These are phyloP conservation scores for Rhizophagus clarus DNA, from an alignment of 192 early-diverging fungal genomes.

Conservation along the genomic window DNA sequence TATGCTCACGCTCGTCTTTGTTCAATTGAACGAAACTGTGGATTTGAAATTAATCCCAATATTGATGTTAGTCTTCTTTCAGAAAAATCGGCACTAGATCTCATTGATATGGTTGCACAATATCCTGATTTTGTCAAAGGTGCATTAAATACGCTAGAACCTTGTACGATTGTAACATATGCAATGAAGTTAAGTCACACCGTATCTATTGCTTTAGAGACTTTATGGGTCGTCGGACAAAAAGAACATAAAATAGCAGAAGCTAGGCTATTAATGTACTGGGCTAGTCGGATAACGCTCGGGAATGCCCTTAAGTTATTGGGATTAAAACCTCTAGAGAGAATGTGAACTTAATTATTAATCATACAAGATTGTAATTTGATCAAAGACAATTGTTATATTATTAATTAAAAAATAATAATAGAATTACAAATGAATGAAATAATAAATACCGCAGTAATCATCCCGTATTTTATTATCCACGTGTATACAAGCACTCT, in stretches of 20 bases:
- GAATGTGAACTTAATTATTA: conserved; percentile 70
- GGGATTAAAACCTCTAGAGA: conserved; percentile 81
- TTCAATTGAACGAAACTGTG: conserved; percentile 88
- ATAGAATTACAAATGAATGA: no score
- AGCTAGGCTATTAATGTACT: conserved; percentile 87
- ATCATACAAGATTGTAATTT: background rate
- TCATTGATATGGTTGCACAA: conserved; percentile 76
- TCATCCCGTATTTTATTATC: no score
- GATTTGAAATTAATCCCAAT: conserved; percentile 58
- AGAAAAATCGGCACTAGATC: conserved; percentile 68
- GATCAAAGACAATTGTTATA: no score
- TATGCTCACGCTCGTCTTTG: conserved; percentile 97
- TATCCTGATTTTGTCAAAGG: conserved; percentile 85
- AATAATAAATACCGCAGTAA: no score
- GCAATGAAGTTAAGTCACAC: conserved; percentile 79
- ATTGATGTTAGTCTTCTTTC: conserved; percentile 70
- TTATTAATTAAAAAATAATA: no score
- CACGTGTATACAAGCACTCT: no score
- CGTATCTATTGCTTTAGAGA: conserved; percentile 78
- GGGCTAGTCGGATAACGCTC: conserved; percentile 78
- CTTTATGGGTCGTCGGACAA: conserved; percentile 74
- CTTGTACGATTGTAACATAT: conserved; percentile 84
- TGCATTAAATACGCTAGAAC: conserved; percentile 72
- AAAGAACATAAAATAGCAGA: conserved; percentile 70
- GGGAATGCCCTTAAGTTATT: conserved; percentile 84